Evolutionary conservation across 2,329 filamentous ascomycete genomes (phyloP).

Genomic region (Phialophora verrucosa): DNA sequence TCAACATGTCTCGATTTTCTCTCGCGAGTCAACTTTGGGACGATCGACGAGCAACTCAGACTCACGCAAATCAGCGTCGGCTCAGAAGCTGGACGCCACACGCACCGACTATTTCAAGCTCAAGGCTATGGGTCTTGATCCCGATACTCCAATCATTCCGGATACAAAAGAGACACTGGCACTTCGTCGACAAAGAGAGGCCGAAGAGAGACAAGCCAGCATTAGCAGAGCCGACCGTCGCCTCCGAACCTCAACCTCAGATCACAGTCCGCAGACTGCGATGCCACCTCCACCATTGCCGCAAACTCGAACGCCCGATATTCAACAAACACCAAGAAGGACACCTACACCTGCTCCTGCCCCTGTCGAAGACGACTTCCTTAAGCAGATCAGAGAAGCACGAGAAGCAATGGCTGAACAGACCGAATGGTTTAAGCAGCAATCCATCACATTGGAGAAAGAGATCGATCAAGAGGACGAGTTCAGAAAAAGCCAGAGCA

Average conservation of each 20-base stretch:
- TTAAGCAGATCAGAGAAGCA: conserved; percentile 41
- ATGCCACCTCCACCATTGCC: conserved; percentile 6
- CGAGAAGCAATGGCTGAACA: conserved; percentile 40
- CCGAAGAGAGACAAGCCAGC: conserved; percentile 31
- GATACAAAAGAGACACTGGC: conserved; percentile 34
- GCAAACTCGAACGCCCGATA: conserved; percentile 2
- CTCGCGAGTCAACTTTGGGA: conserved; percentile 23
- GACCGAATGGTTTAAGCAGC: conserved; percentile 40
- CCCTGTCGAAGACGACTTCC: conserved; percentile 39
- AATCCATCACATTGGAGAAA: conserved; percentile 35
- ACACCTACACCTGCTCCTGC: neutral
- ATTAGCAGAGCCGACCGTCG: conserved; percentile 24
- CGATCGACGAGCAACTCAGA: conserved; percentile 35
- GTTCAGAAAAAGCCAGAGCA: conserved; percentile 42
- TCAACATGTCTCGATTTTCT: conserved; percentile 29
- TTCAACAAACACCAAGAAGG: conserved; percentile 1
- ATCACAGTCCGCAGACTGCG: conserved; percentile 12
- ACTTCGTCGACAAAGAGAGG: conserved; percentile 30
- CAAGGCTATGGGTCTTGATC: conserved; percentile 56
- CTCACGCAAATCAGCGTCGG: conserved; percentile 34
- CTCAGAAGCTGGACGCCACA: conserved; percentile 49
- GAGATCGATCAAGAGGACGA: conserved; percentile 35
- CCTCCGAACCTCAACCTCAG: conserved; percentile 9
- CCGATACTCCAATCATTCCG: conserved; percentile 41
- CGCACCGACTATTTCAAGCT: conserved; percentile 59